These are phyloP conservation scores for Gossypioides kirkii DNA, from an alignment of 345 rosid species.

Conservation along the genomic window DNA sequence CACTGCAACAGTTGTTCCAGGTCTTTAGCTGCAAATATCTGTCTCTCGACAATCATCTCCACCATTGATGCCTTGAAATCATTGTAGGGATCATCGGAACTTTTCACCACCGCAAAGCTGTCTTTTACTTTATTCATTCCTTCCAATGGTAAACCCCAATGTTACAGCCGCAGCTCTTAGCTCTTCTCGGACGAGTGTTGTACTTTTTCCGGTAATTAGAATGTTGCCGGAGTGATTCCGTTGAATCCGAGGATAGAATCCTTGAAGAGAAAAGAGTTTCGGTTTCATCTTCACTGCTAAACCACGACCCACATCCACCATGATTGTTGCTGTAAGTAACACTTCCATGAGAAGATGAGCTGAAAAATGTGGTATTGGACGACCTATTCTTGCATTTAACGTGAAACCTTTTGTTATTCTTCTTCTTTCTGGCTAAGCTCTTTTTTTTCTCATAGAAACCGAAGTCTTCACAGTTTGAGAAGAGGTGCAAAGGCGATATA, in stretches of 20 bases:
- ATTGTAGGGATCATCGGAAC: constrained; percentile 55
- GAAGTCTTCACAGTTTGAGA: constrained; percentile 10
- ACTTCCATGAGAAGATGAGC: constrained; percentile 50
- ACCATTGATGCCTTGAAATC: constrained; percentile 72
- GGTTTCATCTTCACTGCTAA: constrained; percentile 51
- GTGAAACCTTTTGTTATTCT: constrained; percentile 6
- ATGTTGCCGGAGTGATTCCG: constrained; percentile 23
- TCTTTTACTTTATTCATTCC: constrained; percentile 44
- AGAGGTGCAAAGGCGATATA: constrained; percentile 30
- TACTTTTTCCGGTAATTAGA: constrained; percentile 3
- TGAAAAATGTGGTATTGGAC: constrained; percentile 23
- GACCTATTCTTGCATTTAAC: constrained; percentile 13
- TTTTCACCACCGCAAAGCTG: constrained; percentile 85
- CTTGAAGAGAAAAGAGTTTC: constrained; percentile 69
- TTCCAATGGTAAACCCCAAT: constrained; percentile 21
- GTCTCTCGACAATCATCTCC: constrained; percentile 80
- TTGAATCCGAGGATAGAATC: constrained; percentile 65
- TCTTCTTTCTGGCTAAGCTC: constrained; percentile 16
- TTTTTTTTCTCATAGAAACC: constrained; percentile 31
- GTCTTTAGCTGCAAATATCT: constrained; percentile 51
- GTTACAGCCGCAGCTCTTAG: constrained; percentile 1
- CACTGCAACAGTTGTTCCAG: constrained; percentile 66
- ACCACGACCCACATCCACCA: constrained; percentile 39
- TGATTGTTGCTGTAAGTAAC: constrained; percentile 7
- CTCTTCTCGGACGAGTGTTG: constrained; percentile 16